phyloP scores from a whole-genome alignment of 768 basidiomycete genomes.

The Leccinum truebloodii region DNA sequence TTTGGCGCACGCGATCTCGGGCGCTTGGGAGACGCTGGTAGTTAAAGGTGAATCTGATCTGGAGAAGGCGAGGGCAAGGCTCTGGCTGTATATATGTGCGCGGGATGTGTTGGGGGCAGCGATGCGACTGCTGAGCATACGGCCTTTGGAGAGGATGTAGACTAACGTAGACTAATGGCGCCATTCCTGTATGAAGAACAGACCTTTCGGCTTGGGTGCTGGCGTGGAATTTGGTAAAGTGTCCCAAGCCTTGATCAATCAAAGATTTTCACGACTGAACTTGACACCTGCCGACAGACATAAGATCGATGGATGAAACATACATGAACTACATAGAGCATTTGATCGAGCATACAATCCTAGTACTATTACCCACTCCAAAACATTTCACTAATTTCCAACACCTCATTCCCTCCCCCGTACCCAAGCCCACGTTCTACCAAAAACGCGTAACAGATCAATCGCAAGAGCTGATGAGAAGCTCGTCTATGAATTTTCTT shows the following conservation, averaged over 20 bases:
- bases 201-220: too few relatives aligned
- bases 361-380: neutral
- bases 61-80: constrained; percentile 76
- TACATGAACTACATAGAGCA: neutral
- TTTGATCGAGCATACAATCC: neutral
- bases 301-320: neutral
- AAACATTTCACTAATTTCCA: neutral
- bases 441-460: neutral
- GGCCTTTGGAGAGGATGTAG: constrained; percentile 92
- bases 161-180: neutral
- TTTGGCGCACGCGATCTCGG: constrained; percentile 84
- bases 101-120: constrained; percentile 87
- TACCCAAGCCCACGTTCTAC: neutral
- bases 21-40: constrained; percentile 88
- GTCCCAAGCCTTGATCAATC: neutral
- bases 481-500: neutral
- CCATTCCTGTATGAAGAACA: too few relatives aligned
- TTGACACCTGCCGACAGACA: neutral
- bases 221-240: too few relatives aligned
- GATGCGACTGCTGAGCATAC: constrained; percentile 85
- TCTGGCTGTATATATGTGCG: constrained; percentile 89
- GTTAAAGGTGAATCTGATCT: constrained; percentile 81
- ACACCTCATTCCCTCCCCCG: neutral
- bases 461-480: neutral
- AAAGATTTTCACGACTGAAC: neutral